phyloP scores from a whole-genome alignment of 495 filamentous ascomycete species.

The Penicillium salamii region DNA sequence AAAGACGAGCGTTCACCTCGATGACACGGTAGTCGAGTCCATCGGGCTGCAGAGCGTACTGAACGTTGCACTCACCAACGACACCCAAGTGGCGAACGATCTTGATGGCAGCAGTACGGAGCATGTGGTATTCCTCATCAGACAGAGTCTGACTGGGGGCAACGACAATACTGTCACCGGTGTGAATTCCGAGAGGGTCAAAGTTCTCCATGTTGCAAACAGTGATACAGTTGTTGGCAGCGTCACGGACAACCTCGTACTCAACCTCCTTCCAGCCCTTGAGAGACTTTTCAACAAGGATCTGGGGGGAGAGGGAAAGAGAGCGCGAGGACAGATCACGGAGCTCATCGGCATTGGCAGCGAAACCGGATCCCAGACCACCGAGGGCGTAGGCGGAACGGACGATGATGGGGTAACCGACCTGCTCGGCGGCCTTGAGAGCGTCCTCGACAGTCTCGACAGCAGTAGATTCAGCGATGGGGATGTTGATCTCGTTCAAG shows the following conservation, averaged over 20 bases:
- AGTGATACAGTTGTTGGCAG: constrained; percentile 94
- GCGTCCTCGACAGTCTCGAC: constrained; percentile 89
- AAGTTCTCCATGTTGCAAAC: constrained; percentile 99
- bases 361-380: constrained; percentile 96
- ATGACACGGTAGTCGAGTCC: constrained; percentile 96
- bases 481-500: constrained; percentile 89
- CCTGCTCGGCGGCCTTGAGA: constrained; percentile 73
- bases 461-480: constrained; percentile 92
- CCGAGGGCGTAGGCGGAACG: constrained; percentile 94
- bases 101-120: constrained; percentile 92
- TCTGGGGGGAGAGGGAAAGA: constrained; percentile 92
- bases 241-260: constrained; percentile 95
- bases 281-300: constrained; percentile 97
- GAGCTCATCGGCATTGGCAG: constrained; percentile 87
- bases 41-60: constrained; percentile 93
- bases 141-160: constrained; percentile 93
- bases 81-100: constrained; percentile 95
- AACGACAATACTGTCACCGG: constrained; percentile 95
- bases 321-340: constrained; percentile 89
- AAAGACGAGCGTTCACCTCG: constrained; percentile 95
- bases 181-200: constrained; percentile 93
- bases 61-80: constrained; percentile 96
- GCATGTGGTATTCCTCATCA: constrained; percentile 99
- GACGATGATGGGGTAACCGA: constrained; percentile 97
- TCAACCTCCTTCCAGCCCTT: constrained; percentile 99